Percentiles rank a stretch among this genome's conserved stretches.
Conservation (phyloP, 2,329 filamentous ascomycete species). For the Cladosporium sp. region DNA sequence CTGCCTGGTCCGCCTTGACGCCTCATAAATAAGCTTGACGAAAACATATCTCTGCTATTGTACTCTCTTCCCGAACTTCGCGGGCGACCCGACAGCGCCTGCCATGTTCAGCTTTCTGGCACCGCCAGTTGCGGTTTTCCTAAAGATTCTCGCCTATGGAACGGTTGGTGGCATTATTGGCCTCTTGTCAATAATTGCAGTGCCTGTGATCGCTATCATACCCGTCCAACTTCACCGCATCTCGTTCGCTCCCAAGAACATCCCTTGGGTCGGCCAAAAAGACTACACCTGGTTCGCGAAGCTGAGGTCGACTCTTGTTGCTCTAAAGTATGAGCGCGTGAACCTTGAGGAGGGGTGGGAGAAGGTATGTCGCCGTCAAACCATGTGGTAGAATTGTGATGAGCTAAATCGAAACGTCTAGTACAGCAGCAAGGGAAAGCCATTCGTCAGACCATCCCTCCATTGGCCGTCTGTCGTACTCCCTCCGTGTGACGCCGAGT, state of each 20-base stretch:
- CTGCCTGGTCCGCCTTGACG: not conserved
- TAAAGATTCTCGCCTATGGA: not conserved
- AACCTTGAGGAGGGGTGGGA: constrained; percentile 13
- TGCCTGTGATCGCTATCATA: not conserved
- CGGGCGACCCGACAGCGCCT: not conserved
- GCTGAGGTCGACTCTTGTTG: constrained; percentile 10
- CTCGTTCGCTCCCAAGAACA: constrained; percentile 6
- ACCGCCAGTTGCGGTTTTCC: not conserved
- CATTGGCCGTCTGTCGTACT: constrained; percentile 14
- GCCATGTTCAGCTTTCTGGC: not conserved
- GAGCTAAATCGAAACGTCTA: not conserved
- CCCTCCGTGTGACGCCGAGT: constrained; percentile 12
- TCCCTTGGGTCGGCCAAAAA: constrained; percentile 15
- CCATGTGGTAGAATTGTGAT: no score
- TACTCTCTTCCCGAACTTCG: not conserved
- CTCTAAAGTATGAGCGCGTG: constrained; percentile 4
- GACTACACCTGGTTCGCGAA: constrained; percentile 12
- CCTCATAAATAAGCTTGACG: not conserved
- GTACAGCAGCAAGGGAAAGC: constrained; percentile 13
- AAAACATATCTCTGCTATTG: not conserved
- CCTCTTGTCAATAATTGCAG: not conserved
- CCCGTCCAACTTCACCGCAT: constrained; percentile 12
- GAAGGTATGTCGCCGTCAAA: not conserved
- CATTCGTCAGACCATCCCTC: constrained; percentile 13
- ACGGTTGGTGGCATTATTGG: not conserved